These are phyloP conservation scores for Aspergillus neoniger DNA, from an alignment of 2,329 filamentous ascomycete species.

Conservation along the genomic window DNA sequence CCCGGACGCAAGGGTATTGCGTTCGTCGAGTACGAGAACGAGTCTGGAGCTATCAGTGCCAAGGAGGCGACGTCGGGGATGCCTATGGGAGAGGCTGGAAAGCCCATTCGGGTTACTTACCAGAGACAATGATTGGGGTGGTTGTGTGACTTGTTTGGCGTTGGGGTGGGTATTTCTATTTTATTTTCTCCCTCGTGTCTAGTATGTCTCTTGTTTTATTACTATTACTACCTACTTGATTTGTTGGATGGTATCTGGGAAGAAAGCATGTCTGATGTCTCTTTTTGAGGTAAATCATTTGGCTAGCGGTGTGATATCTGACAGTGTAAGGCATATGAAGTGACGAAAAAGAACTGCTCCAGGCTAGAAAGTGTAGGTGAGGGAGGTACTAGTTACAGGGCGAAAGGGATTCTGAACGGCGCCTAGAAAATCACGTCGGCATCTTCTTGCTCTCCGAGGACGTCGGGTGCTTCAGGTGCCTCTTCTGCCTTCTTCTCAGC, in stretches of 20 bases:
- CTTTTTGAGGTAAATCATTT: background rate
- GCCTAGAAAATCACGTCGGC: slow-evolving; percentile 80
- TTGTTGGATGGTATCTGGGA: background rate
- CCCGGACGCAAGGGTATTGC: slow-evolving; percentile 85
- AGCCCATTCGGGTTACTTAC: slow-evolving; percentile 92
- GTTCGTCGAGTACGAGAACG: slow-evolving; percentile 93
- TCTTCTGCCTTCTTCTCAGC: slow-evolving; percentile 22
- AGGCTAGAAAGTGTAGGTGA: slow-evolving; percentile 22
- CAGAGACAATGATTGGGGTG: slow-evolving; percentile 70
- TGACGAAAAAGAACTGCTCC: slow-evolving; percentile 14
- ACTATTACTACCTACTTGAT: background rate
- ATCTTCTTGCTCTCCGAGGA: slow-evolving; percentile 75
- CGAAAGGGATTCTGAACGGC: slow-evolving; percentile 22
- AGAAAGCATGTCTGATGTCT: background rate
- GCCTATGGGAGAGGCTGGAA: slow-evolving; percentile 70
- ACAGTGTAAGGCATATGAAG: slow-evolving; percentile 8
- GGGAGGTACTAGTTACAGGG: slow-evolving; percentile 22
- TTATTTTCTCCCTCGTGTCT: slow-evolving; percentile 13
- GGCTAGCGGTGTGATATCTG: background rate
- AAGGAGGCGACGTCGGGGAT: slow-evolving; percentile 92
- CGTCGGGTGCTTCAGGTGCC: slow-evolving; percentile 56
- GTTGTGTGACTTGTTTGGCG: slow-evolving; percentile 28
- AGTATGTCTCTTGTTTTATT: background rate
- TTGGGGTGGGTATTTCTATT: slow-evolving; percentile 28
- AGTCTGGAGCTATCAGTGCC: slow-evolving; percentile 84